Percentiles rank a stretch among this genome's conserved stretches.
Evolutionary conservation across 2,329 filamentous ascomycete species (phyloP).

Genomic region (Chaetothyriales sp.): DNA sequence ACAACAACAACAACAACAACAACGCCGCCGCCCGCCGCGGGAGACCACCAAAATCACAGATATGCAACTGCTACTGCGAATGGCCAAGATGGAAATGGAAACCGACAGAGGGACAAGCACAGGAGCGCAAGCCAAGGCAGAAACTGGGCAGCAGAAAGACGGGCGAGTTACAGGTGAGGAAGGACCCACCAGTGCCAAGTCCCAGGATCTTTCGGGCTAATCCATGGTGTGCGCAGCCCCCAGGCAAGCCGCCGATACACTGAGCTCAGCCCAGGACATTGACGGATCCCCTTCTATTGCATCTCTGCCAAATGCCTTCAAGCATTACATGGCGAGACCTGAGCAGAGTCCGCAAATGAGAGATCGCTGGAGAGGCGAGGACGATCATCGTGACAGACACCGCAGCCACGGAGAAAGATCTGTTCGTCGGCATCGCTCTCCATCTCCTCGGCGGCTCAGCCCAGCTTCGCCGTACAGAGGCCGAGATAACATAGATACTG

Average conservation of each 20-base stretch:
- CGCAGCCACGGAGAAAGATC: conserved; percentile 22
- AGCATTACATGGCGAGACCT: conserved; percentile 37
- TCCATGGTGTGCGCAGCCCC: background rate
- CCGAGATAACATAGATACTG: conserved; percentile 4
- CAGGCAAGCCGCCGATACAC: background rate
- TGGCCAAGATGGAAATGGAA: background rate
- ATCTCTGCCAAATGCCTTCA: conserved; percentile 25
- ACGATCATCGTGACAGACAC: conserved; percentile 25
- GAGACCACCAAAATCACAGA: background rate
- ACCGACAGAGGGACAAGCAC: background rate
- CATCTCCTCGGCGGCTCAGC: conserved; percentile 7
- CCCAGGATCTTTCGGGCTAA: background rate
- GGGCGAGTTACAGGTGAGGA: background rate
- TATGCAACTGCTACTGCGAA: background rate
- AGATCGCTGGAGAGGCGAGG: conserved; percentile 37
- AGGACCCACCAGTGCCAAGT: background rate
- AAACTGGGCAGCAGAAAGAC: background rate
- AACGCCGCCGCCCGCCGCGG: no score
- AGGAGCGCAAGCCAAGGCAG: background rate
- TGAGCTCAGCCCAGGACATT: background rate
- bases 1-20: no score
- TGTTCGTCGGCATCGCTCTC: conserved; percentile 13
- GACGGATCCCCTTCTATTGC: background rate
- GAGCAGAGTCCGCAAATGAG: conserved; percentile 37
- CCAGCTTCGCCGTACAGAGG: conserved; percentile 3